A percentile compares a stretch with the other conserved stretches of the same genome.
Conservation (phyloP, 176 grass and related monocot species). For the Alloteropsis semialata region DNA sequence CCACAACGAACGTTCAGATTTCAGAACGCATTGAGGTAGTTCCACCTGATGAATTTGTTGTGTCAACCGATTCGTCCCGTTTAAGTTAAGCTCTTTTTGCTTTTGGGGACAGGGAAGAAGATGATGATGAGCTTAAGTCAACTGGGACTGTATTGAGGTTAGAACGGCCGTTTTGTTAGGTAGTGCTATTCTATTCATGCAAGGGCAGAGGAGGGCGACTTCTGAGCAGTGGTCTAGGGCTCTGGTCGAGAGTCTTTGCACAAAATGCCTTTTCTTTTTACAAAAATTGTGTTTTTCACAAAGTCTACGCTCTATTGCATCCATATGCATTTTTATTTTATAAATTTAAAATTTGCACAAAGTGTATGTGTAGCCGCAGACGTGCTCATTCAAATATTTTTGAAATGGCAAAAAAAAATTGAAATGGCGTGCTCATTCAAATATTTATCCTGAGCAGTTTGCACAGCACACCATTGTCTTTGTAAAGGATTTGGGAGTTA, state of each 20-base stretch:
- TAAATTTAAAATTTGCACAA: neutral
- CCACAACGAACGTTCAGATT: conserved; percentile 30
- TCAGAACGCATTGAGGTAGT: conserved; percentile 19
- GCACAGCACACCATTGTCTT: too few species aligned
- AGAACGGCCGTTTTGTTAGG: neutral
- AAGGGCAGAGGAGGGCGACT: neutral
- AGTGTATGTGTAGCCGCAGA: neutral
- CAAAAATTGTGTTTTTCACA: neutral
- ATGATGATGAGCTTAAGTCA: neutral
- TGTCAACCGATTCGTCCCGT: conserved; percentile 29
- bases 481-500: too few species aligned
- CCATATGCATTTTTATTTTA: neutral
- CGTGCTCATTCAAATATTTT: neutral
- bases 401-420: too few species aligned
- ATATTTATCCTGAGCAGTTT: neutral
- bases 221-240: neutral
- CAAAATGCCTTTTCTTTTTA: neutral
- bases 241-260: neutral
- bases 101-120: neutral
- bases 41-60: conserved; percentile 21
- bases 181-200: neutral
- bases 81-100: conserved; percentile 34
- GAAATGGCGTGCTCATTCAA: too few species aligned
- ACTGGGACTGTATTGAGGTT: neutral
- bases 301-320: neutral